Evolutionary conservation across 2,329 filamentous ascomycete species (phyloP).

Genomic region (Thyridium curvatum): DNA sequence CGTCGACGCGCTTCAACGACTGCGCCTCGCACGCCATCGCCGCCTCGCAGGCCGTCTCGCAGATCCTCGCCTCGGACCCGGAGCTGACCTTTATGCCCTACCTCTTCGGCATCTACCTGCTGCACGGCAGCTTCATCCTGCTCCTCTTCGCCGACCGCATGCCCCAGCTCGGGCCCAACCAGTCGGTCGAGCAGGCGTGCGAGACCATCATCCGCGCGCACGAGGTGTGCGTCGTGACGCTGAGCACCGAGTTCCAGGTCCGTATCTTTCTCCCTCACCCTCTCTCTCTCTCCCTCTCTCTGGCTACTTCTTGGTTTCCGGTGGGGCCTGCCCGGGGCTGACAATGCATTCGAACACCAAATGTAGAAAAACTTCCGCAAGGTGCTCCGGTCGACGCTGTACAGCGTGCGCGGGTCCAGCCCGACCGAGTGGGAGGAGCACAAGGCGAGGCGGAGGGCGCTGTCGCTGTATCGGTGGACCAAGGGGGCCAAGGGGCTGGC

Average conservation of each 20-base stretch:
- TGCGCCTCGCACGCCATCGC: conserved; percentile 40
- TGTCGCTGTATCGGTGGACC: conserved; percentile 49
- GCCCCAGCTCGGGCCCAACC: conserved; percentile 35
- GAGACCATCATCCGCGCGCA: conserved; percentile 44
- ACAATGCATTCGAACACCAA: too few species aligned
- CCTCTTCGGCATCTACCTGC: conserved; percentile 44
- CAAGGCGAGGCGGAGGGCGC: conserved; percentile 36
- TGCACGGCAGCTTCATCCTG: conserved; percentile 44
- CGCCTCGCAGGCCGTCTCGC: conserved; percentile 36
- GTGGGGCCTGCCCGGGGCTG: too few species aligned
- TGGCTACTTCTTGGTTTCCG: too few species aligned
- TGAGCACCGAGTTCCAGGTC: conserved; percentile 44
- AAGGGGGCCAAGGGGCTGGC: conserved; percentile 26
- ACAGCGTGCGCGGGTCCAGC: conserved; percentile 34
- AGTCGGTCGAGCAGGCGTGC: conserved; percentile 39
- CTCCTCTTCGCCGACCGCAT: conserved; percentile 42
- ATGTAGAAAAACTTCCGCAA: conserved; percentile 47
- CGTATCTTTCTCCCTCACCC: not conserved
- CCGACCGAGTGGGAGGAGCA: conserved; percentile 34
- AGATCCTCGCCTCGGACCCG: conserved; percentile 39
- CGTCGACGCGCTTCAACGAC: conserved; percentile 34
- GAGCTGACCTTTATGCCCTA: conserved; percentile 47
- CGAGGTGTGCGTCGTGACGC: conserved; percentile 42
- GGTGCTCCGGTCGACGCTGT: conserved; percentile 42
- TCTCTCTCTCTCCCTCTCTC: not conserved